phyloP scores from a whole-genome alignment of 306 rosid genomes.

The Acacia acuminata region DNA sequence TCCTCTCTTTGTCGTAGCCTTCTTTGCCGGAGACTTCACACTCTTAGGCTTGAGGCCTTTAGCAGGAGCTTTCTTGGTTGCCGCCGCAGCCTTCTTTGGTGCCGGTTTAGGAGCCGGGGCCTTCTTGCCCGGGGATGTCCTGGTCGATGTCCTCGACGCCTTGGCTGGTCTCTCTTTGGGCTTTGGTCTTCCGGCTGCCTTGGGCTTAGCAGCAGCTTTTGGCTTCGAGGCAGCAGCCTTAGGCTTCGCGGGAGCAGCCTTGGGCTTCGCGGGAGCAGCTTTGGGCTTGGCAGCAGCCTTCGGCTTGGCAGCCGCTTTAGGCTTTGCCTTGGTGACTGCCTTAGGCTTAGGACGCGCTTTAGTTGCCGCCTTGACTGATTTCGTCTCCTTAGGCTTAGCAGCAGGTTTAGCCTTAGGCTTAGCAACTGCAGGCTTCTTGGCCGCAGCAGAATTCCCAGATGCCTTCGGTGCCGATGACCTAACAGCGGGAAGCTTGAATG shows the following conservation, averaged over 20 bases:
- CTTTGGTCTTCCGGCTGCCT: constrained; percentile 46
- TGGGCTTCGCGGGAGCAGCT: constrained; percentile 34
- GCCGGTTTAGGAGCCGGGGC: constrained; percentile 47
- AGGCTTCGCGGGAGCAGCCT: constrained; percentile 28
- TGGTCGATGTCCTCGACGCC: constrained; percentile 65
- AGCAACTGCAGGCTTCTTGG: constrained; percentile 41
- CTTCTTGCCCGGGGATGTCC: constrained; percentile 68
- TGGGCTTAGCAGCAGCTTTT: constrained; percentile 33
- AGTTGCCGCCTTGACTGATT: constrained; percentile 4
- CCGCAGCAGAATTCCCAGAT: constrained; percentile 23
- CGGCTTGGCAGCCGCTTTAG: constrained; percentile 29
- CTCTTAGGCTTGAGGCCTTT: constrained; percentile 45
- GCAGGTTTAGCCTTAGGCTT: constrained; percentile 26
- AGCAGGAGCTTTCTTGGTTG: constrained; percentile 49
- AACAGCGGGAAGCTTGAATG: constrained; percentile 52
- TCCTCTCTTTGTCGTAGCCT: constrained; percentile 48
- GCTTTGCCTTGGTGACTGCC: constrained; percentile 25
- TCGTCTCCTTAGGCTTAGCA: constrained; percentile 40
- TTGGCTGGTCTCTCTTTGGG: constrained; percentile 53
- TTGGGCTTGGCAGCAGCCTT: constrained; percentile 41
- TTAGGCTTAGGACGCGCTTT: constrained; percentile 38
- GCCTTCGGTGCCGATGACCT: constrained; percentile 24
- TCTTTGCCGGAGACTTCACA: constrained; percentile 63
- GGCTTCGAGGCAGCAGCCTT: constrained; percentile 27
- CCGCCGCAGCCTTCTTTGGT: constrained; percentile 45